Conservation (phyloP, 2,329 filamentous ascomycete species). For the Ophiostoma triangulosporum region DNA sequence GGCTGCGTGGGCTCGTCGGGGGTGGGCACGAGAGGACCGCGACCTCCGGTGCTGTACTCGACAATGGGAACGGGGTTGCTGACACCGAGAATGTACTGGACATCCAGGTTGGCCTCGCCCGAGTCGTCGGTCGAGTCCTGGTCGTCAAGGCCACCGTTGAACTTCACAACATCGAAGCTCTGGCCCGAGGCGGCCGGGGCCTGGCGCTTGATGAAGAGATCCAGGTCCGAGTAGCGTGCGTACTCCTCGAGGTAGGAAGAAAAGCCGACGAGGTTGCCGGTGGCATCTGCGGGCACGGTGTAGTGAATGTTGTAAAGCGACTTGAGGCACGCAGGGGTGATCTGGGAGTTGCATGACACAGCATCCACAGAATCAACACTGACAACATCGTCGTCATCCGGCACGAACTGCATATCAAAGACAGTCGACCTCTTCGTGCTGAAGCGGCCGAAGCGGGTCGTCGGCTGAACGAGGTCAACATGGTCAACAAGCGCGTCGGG, state of each 20-base stretch:
- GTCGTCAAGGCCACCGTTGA: slow-evolving; percentile 41
- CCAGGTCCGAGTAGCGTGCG: slow-evolving; percentile 34
- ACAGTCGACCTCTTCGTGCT: slow-evolving; percentile 27
- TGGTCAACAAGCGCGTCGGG: slow-evolving; percentile 39
- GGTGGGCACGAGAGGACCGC: slow-evolving; percentile 41
- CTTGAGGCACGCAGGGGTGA: slow-evolving; percentile 35
- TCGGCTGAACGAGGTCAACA: slow-evolving; percentile 52
- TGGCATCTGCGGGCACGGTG: slow-evolving; percentile 17
- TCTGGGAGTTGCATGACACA: slow-evolving; percentile 23
- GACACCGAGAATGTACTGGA: slow-evolving; percentile 45
- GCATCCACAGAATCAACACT: slow-evolving; percentile 13
- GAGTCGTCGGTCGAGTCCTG: slow-evolving; percentile 24
- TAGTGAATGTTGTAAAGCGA: slow-evolving; percentile 33
- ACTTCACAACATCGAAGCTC: slow-evolving; percentile 40
- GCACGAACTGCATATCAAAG: slow-evolving; percentile 22
- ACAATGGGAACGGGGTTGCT: slow-evolving; percentile 39
- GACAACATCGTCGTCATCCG: slow-evolving; percentile 9
- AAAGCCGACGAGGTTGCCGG: slow-evolving; percentile 24
- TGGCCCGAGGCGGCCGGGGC: slow-evolving; percentile 36
- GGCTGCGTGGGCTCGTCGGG: slow-evolving; percentile 30
- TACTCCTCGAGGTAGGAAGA: slow-evolving; percentile 34
- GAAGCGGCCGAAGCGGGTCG: slow-evolving; percentile 45
- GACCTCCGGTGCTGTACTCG: slow-evolving; percentile 47
- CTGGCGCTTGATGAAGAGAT: slow-evolving; percentile 35
- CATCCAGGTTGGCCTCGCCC: slow-evolving; percentile 49